Base-by-base conservation (phyloP, 1,139 yeast species). In the Pichiaceae sp. region DNA sequence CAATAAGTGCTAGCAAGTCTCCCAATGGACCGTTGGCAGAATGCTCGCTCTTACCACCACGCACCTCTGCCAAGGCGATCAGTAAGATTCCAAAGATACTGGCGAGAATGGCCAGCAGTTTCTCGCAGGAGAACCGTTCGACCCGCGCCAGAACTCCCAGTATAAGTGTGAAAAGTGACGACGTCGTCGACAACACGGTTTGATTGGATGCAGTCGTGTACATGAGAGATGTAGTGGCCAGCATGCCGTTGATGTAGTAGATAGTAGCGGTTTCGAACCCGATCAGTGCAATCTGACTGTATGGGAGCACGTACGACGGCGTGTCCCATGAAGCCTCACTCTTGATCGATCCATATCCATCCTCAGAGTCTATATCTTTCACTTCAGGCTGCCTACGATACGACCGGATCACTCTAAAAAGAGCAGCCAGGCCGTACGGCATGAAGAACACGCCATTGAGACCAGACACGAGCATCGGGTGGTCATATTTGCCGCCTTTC, bases 161-260 rank as follows among this genome's bases (percentile, higher is more conserved):
- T 9, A 71, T 46, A 27, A 73, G 56, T 0, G 78, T 69, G 49
- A 72, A 73, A 3, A 71, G 62, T 4, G 78, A 68, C 1, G 77
- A 66, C 0, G 75, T 64, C 6, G 77, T 66, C 3, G 75, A 64
- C 23, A 73, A 50, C 3, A 72, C 70, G 0, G 77, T 70, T 47
- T 66, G 72, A 45, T 70, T 71, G 18, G 77, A 68, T 0, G 78
- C 76, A 4, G 74, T 64, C 0, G 79, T 73, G 45, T 60, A 73
- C 44, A 62, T 61, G 35, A 73, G 57, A 7, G 72, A 58, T 9
- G 56, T 39, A 55, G 72, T 61, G 4, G 60, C 68, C 34, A 61
- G 56, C 3, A 62, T 44, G 39, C 70, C 70, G 49, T 65, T 69
- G 4, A 53, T 32, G 37, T 56, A 64, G 49, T 73, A 73, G n/a